A percentile compares a stretch with the other conserved stretches of the same genome.
These are phyloP conservation scores for Cochlearia excelsa DNA, from an alignment of 345 rosid genomes.

Conservation along the genomic window DNA sequence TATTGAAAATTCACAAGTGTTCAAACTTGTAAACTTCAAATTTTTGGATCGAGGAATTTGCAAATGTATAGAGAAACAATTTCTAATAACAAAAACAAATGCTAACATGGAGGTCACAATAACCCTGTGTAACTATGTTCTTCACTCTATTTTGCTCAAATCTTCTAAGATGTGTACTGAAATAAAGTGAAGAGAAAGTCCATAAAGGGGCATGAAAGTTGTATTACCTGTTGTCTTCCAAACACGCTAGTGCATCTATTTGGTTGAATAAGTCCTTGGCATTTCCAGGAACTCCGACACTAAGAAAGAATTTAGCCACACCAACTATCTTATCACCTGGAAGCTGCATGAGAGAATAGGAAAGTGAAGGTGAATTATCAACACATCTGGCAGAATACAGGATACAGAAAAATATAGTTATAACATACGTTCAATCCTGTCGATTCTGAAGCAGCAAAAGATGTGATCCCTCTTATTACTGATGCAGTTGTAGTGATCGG, in stretches of 20 bases:
- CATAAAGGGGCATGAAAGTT: slow-evolving; percentile 10
- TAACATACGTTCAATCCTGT: slow-evolving; percentile 56
- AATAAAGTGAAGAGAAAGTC: slow-evolving; percentile 3
- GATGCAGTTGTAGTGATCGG: slow-evolving; percentile 78
- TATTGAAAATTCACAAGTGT: slow-evolving; percentile 7
- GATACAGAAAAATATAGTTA: slow-evolving; percentile 10
- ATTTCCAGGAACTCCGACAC: slow-evolving; percentile 86
- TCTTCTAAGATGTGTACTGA: slow-evolving; percentile 5
- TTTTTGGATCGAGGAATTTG: slow-evolving; percentile 4
- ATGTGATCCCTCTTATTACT: slow-evolving; percentile 74
- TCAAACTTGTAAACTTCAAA: slow-evolving; percentile 1
- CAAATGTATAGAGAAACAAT: slow-evolving; percentile 7
- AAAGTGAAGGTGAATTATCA: slow-evolving; percentile 23
- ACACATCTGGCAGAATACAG: slow-evolving; percentile 6
- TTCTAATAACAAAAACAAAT: slow-evolving; percentile 10
- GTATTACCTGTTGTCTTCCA: slow-evolving; percentile 77
- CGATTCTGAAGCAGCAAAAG: slow-evolving; percentile 59
- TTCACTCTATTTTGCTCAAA: slow-evolving; percentile 4
- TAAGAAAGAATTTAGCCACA: slow-evolving; percentile 81
- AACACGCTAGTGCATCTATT: slow-evolving; percentile 71
- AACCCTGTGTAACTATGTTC: slow-evolving; percentile 1
- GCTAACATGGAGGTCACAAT: not conserved
- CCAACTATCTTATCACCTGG: slow-evolving; percentile 75
- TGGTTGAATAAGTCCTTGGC: slow-evolving; percentile 80
- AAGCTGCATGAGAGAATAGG: slow-evolving; percentile 55